Conservation (phyloP, 768 basidiomycete species). For the Amanita rubescens region DNA sequence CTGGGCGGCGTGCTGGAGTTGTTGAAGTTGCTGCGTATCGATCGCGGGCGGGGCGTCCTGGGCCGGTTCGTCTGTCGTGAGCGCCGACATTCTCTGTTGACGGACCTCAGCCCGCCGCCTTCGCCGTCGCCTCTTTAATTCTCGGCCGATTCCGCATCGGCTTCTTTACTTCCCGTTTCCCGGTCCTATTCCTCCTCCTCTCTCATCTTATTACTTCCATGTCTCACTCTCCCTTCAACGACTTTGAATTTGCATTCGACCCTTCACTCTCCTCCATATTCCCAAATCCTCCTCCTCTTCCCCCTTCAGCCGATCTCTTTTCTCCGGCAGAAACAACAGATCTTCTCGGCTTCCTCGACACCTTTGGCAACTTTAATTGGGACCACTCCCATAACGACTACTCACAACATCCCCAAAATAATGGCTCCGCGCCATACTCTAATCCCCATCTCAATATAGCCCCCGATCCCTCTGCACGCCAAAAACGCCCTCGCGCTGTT, state of each 20-base stretch:
- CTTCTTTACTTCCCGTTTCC: neutral
- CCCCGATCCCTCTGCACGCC: slow-evolving; percentile 33
- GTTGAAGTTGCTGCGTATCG: slow-evolving; percentile 57
- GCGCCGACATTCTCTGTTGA: slow-evolving; percentile 63
- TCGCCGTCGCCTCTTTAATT: slow-evolving; percentile 15
- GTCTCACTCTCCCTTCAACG: slow-evolving; percentile 32
- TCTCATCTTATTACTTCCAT: slow-evolving; percentile 11
- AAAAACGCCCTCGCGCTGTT: slow-evolving; percentile 19
- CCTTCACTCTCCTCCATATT: slow-evolving; percentile 58
- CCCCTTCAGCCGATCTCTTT: slow-evolving; percentile 72
- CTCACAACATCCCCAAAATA: slow-evolving; percentile 20
- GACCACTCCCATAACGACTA: slow-evolving; percentile 25
- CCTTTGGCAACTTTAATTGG: slow-evolving; percentile 55
- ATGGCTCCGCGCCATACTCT: slow-evolving; percentile 32
- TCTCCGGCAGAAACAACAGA: slow-evolving; percentile 72
- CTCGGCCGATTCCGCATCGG: slow-evolving; percentile 5
- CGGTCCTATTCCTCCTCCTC: neutral
- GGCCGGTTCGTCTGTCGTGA: slow-evolving; percentile 64
- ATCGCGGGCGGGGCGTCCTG: slow-evolving; percentile 43
- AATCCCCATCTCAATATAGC: slow-evolving; percentile 40
- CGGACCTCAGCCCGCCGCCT: slow-evolving; percentile 21
- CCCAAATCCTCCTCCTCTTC: slow-evolving; percentile 53
- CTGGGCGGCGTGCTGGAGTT: slow-evolving; percentile 35
- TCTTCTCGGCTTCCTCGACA: slow-evolving; percentile 77
- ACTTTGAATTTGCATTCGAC: slow-evolving; percentile 71